phyloP scores from a whole-genome alignment of 75 land plant species.

The Adiantum capillusveneris region DNA sequence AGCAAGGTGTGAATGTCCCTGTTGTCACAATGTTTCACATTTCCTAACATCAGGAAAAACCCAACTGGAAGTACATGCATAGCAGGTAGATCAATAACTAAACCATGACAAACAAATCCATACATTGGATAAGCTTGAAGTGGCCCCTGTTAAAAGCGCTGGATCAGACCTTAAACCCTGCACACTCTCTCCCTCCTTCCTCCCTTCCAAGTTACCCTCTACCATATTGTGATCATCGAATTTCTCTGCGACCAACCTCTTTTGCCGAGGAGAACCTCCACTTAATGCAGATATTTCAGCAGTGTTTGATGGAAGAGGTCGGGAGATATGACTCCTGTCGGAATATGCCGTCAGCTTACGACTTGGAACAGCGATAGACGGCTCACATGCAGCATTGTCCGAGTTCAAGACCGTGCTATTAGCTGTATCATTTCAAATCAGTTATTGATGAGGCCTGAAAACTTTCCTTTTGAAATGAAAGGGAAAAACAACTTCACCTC shows the following conservation, averaged over 20 bases:
- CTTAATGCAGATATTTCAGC: slow-evolving; percentile 27
- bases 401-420: neutral
- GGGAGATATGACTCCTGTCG: slow-evolving; percentile 48
- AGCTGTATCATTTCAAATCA: neutral
- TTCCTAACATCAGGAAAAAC: too few species aligned
- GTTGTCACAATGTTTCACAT: too few species aligned
- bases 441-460: neutral
- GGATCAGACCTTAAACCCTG: slow-evolving; percentile 23
- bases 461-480: too few species aligned
- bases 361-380: slow-evolving; percentile 9
- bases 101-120: slow-evolving; percentile 1
- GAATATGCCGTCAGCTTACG: slow-evolving; percentile 51
- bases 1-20: slow-evolving; percentile 39
- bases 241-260: slow-evolving; percentile 59
- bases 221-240: slow-evolving; percentile 45
- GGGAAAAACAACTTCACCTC: slow-evolving; percentile 1
- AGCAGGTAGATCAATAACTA: neutral
- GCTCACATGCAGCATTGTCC: neutral
- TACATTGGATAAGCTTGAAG: slow-evolving; percentile 26
- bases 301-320: slow-evolving; percentile 20
- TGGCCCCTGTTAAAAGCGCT: slow-evolving; percentile 15
- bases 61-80: too few species aligned
- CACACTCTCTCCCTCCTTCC: slow-evolving; percentile 23
- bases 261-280: slow-evolving; percentile 57
- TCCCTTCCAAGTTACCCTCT: slow-evolving; percentile 26